Base-by-base conservation (phyloP, 2,329 filamentous ascomycete species). In the Knufia petricola region DNA sequence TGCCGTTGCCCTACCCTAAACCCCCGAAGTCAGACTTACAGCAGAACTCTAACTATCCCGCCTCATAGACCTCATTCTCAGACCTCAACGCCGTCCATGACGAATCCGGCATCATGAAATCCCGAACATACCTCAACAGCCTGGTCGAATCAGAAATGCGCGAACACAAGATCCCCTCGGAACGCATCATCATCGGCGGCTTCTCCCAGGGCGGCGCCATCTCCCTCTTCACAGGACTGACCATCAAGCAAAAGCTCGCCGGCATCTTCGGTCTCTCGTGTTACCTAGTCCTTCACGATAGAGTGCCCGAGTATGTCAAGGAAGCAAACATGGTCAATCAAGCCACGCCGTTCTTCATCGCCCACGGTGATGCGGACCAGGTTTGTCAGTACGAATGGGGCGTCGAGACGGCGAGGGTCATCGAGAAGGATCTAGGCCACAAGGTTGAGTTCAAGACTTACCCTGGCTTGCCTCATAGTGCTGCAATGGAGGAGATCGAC, bases 231-330 rank as follows among this genome's bases (percentile, higher is more conserved):
- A 75, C 85, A 0, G 89, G 87, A 3, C 68, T 94, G 36, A 94
- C 88, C 3, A 77, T 73, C 56, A 73, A 76, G 39, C 73, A 78
- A 58, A 87, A 87, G 67, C 72, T 96, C 13, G 90, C 81, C n/a
- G 90, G 89, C 54, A 85, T 96, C 55, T 82, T 95, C 54, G 87
- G 83, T 6, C 69, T 96, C 53, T 92, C 85, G 10, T 84, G 80
- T 59, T 96, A 94, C 67, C 68, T 95, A 57, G 74, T 87, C 17
- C 71, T 95, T 40, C 74, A 78, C 54, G 70, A 76, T 53, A 84
- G 82, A 61, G 65, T 87, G 56, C 72, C 76, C 61, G 73, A 74
- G 7, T 70, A 78, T 54, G 71, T 76, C 1, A 69, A 71, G 56
- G 71, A 75, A 36, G 64, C 58, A 4, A 63, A 68, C 21, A 76